Evolutionary conservation across 805 yeast genomes (phyloP).

Genomic region (Ogataea methylovora): DNA sequence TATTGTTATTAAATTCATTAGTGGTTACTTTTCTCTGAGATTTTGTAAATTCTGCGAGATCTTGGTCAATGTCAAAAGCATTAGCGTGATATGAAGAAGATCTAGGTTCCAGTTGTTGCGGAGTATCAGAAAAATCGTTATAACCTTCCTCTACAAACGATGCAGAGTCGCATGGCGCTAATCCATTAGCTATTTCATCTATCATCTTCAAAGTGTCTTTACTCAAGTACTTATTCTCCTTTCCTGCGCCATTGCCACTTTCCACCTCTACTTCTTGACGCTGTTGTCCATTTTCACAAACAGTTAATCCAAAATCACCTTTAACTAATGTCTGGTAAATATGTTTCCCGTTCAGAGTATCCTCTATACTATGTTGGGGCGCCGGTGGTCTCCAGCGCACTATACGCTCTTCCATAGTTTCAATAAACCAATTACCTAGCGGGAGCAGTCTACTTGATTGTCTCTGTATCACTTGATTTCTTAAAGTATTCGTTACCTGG

Average conservation of each 20-base stretch:
- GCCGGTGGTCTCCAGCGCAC: slow-evolving; percentile 28
- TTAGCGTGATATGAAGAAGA: too few relatives aligned
- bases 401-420: slow-evolving; percentile 28
- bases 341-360: slow-evolving; percentile 25
- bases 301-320: neutral
- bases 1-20: too few relatives aligned
- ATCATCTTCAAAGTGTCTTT: neutral
- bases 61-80: too few relatives aligned
- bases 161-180: too few relatives aligned
- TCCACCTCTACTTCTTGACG: too few relatives aligned
- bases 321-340: slow-evolving; percentile 15
- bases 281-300: too few relatives aligned
- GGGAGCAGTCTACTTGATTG: slow-evolving; percentile 24
- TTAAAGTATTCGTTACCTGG: slow-evolving; percentile 13
- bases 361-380: slow-evolving; percentile 18
- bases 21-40: too few relatives aligned
- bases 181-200: neutral
- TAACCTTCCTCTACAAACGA: too few relatives aligned
- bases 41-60: too few relatives aligned
- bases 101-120: too few relatives aligned
- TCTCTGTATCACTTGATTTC: slow-evolving; percentile 19
- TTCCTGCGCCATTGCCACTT: too few relatives aligned
- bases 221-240: neutral
- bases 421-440: slow-evolving; percentile 14
- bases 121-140: too few relatives aligned